Evolutionary conservation across 345 rosid genomes (phyloP), one percentile per base, ranked within the genome.

Genomic region (Citrus sinensis): DNA sequence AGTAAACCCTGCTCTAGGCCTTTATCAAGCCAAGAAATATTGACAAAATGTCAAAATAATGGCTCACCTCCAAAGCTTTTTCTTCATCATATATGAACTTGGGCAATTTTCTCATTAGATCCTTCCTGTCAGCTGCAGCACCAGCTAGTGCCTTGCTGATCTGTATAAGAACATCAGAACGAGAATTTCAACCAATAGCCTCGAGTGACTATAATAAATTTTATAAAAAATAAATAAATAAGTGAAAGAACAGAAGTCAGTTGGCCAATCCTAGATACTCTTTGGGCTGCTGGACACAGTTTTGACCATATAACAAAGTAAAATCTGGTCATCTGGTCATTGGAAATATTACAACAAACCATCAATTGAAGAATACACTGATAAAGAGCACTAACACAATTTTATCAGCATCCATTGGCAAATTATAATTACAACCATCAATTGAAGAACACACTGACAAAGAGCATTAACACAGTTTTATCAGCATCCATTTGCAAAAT

Each of bases 71-170:
- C 82, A 92, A 86, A 79, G 92, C 93, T 80, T 93, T 95, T 70
- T 95, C 98, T 87, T 93, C 98, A 77, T 95, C 99, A 32, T 93
- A 95, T n/a, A 95, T 92, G 88, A 95, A 95, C 82, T 91, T 93
- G 51, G 99, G 99, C 85, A 95, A 90, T 76, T 86, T 95, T 89
- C 90, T 93, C 99, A 95, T 89, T 46, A 95, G 87, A 80, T 93
- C 96, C 87, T 92, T 95, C 40, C 87, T 74, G 86, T 95, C 92
- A 64, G 71, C 78, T 13, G 78, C 78, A 79, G 94, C 86, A 67
- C 91, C 96, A 78, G 93, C 88, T 77, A 95, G 84, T 24, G 90
- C 98, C 87, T 83, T 90, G 87, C 96, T 95, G 84, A 95, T 89
- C 98, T 95, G 82, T 64, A 79, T 42, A 62, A 70, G 25, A 63